Evolutionary conservation across 768 basidiomycete species (phyloP), one percentile per base, ranked within the genome.

Genomic region (Tulasnella sp.): DNA sequence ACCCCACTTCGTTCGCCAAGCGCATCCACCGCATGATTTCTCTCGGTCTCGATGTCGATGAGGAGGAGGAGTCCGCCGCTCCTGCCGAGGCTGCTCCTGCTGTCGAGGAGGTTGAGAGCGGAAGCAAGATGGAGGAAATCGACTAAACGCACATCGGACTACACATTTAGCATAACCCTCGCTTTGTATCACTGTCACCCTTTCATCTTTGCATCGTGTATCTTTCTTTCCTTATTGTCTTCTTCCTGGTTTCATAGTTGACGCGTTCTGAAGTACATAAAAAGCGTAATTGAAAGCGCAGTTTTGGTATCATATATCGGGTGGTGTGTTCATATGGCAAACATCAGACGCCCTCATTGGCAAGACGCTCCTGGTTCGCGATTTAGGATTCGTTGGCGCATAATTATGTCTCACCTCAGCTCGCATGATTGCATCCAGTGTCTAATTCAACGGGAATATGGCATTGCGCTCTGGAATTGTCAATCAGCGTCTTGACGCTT

Each of bases 1-100:
- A 95, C 80, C 96, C 97, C 34, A 88, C 91, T 74, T 92, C 91
- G 72, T 98, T 97, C 80, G 92, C 95, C 74, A 90, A 91, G 85
- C 92, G 96, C 76, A 98, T 98, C 81, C 88, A 96, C 86, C 89
- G 94, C 75, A 98, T 98, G 96, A 95, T 99, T 81, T 86, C 91
- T 41, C 85, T 95, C 76, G 93, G 92, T 77, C 88, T 95, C 74
- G 93, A 95, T 77, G 91, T 93, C 74, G 91, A 93, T 62, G 93
- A 94, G 47, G 90, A 90, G 36, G 86, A 88, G 19, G 77, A 82
- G 29, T 79, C 83, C 4, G 76, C 82, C 8, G 82, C 83, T n/a
- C 78, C 83, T 62, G 78, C 79, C 37, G 83, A 82, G 34, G 80
- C 81, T 4, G 85, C 84, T 67, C 39, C 52, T 17, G 52, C 52